Evolutionary conservation across 108 stramenopile genomes (phyloP).

Genomic region (Cylindrotheca closterium): DNA sequence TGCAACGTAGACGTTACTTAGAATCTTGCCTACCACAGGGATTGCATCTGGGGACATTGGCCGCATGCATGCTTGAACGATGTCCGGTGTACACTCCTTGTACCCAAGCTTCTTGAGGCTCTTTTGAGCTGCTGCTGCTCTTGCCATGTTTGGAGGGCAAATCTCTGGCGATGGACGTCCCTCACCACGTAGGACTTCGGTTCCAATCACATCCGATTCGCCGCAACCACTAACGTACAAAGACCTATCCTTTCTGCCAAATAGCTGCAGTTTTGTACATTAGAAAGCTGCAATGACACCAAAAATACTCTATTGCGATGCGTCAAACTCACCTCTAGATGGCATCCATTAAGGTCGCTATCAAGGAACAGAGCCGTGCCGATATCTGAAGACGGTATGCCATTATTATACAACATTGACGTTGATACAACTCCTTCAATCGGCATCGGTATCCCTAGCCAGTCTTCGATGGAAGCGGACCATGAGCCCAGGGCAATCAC

Average conservation of each 20-base stretch:
- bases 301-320: background rate
- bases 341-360: constrained; percentile 30
- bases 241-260: constrained; percentile 13
- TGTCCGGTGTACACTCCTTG: background rate
- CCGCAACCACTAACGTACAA: constrained; percentile 33
- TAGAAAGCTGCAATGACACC: background rate
- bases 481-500: constrained; percentile 35
- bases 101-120: background rate
- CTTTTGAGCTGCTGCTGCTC: constrained; percentile 19
- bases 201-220: constrained; percentile 16
- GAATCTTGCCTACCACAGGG: constrained; percentile 20
- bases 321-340: constrained; percentile 17
- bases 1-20: constrained; percentile 21
- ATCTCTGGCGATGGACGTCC: constrained; percentile 5
- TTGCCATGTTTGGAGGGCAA: constrained; percentile 13
- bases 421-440: constrained; percentile 30
- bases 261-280: constrained; percentile 2
- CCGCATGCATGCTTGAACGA: constrained; percentile 21
- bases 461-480: constrained; percentile 22
- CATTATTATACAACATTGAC: constrained; percentile 16
- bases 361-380: constrained; percentile 19
- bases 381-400: constrained; percentile 1
- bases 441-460: constrained; percentile 30
- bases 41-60: constrained; percentile 26
- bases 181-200: constrained; percentile 7